Evolutionary conservation across 352 stramenopile species (phyloP).

Genomic region (Globisporangium acanthophoron): DNA sequence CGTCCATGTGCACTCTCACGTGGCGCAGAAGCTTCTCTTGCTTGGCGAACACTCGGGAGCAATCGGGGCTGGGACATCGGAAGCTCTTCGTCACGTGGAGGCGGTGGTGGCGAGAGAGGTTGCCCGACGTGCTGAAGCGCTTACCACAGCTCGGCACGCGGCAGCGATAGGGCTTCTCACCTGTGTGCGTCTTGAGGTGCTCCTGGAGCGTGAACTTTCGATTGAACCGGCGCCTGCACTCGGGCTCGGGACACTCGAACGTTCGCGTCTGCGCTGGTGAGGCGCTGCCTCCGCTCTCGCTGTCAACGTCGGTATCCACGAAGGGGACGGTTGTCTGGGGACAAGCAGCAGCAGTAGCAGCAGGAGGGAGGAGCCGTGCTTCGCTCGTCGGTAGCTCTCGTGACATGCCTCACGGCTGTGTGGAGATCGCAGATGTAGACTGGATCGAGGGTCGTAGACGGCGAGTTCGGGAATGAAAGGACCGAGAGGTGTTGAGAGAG

Average conservation of each 20-base stretch:
- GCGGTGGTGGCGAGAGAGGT: conserved; percentile 50
- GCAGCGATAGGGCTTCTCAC: conserved; percentile 60
- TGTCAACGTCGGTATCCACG: neutral
- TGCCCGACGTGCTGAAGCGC: conserved; percentile 67
- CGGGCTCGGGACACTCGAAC: conserved; percentile 26
- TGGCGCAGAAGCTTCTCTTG: conserved; percentile 43
- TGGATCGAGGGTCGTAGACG: neutral
- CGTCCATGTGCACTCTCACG: conserved; percentile 41
- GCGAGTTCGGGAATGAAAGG: neutral
- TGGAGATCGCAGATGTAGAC: neutral
- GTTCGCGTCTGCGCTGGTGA: neutral
- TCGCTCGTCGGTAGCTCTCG: neutral
- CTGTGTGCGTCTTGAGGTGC: conserved; percentile 77
- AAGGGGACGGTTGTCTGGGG: neutral
- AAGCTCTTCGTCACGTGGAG: conserved; percentile 26
- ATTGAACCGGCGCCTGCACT: conserved; percentile 44
- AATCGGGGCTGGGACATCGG: conserved; percentile 33
- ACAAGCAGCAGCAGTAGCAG: no score
- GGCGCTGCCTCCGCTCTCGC: neutral
- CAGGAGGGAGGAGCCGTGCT: neutral
- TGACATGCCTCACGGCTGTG: neutral
- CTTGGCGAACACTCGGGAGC: conserved; percentile 39
- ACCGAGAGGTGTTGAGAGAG: neutral
- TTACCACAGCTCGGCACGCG: conserved; percentile 48
- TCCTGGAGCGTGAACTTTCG: conserved; percentile 68